phyloP scores from a whole-genome alignment of 2,329 filamentous ascomycete species.

The Orbilia ellipsospora region DNA sequence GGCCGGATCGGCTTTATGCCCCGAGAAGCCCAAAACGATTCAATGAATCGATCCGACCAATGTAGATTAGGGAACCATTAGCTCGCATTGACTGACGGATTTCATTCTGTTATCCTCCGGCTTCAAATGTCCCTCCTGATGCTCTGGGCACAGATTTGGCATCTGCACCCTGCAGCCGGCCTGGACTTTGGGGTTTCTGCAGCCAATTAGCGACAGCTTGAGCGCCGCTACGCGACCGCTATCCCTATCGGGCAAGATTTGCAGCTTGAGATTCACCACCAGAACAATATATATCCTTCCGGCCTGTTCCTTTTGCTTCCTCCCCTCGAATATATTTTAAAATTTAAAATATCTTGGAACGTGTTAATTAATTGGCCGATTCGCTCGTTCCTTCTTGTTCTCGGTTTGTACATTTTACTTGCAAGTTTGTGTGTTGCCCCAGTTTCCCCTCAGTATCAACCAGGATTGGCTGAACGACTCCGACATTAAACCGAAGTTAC shows the following conservation, averaged over 20 bases:
- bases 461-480: neutral
- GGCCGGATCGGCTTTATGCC: conserved; percentile 41
- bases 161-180: conserved; percentile 43
- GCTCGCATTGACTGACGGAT: conserved; percentile 53
- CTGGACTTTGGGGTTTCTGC: conserved; percentile 24
- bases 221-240: conserved; percentile 49
- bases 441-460: neutral
- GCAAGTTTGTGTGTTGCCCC: neutral
- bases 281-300: conserved; percentile 45
- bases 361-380: conserved; percentile 1
- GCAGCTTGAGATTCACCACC: conserved; percentile 16
- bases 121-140: conserved; percentile 39
- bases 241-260: conserved; percentile 41
- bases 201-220: conserved; percentile 37
- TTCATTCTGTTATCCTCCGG: conserved; percentile 45
- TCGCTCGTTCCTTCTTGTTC: neutral
- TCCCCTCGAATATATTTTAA: conserved; percentile 18
- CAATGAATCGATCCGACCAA: conserved; percentile 34
- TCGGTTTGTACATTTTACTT: neutral
- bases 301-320: conserved; percentile 16
- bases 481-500: neutral
- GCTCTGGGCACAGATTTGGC: conserved; percentile 21
- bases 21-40: conserved; percentile 30
- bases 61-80: conserved; percentile 34
- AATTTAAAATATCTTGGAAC: conserved; percentile 38